A percentile compares a stretch with the other conserved stretches of the same genome.
Evolutionary conservation across 768 basidiomycete species (phyloP).

Genomic region (Boletus vinaceobasis): DNA sequence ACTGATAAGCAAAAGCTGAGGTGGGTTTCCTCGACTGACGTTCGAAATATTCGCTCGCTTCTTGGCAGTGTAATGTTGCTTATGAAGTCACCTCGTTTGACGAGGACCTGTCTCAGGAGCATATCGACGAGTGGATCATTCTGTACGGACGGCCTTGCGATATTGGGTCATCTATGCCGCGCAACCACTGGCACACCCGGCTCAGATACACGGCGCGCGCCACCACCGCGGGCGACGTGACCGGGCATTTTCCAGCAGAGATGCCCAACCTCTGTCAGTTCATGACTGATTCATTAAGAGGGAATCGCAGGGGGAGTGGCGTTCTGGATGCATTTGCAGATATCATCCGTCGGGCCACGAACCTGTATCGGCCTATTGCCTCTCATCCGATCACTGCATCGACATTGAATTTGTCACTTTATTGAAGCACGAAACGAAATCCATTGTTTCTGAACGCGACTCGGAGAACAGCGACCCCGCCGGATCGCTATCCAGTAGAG

Average conservation of each 20-base stretch:
- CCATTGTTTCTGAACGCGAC: slow-evolving; percentile 5
- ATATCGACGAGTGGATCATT: not conserved
- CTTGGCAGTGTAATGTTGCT: not conserved
- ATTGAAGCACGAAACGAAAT: slow-evolving; percentile 31
- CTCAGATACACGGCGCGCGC: slow-evolving; percentile 32
- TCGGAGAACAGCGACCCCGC: not conserved
- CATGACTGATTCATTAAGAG: slow-evolving; percentile 29
- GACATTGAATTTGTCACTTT: slow-evolving; percentile 35
- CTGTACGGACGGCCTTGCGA: slow-evolving; percentile 28
- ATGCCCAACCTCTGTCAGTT: slow-evolving; percentile 31
- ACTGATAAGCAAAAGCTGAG: not conserved
- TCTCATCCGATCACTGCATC: slow-evolving; percentile 36
- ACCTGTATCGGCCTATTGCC: slow-evolving; percentile 26
- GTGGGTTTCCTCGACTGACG: not conserved
- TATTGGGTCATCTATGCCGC: slow-evolving; percentile 27
- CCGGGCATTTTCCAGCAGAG: slow-evolving; percentile 21
- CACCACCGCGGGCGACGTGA: slow-evolving; percentile 36
- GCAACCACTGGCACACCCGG: slow-evolving; percentile 18
- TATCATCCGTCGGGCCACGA: slow-evolving; percentile 29
- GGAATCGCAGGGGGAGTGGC: slow-evolving; percentile 27
- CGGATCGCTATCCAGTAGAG: not conserved
- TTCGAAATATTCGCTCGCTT: not conserved
- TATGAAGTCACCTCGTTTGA: slow-evolving; percentile 11
- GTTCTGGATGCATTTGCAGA: slow-evolving; percentile 35
- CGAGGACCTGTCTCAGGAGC: slow-evolving; percentile 5